Evolutionary conservation across 768 basidiomycete genomes (phyloP).

Genomic region (Chiua virens): DNA sequence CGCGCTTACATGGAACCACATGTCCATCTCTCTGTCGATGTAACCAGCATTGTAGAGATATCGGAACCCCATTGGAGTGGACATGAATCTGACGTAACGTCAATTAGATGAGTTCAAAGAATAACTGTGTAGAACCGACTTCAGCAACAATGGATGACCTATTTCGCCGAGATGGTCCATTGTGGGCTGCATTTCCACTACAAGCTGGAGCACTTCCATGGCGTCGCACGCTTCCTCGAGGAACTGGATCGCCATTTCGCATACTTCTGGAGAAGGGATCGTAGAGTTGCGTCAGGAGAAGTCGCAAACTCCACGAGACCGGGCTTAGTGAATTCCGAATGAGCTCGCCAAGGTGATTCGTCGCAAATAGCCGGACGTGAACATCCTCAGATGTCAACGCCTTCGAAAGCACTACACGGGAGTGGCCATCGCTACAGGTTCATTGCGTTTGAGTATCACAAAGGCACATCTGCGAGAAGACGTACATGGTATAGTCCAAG

Average conservation of each 20-base stretch:
- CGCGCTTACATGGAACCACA: conserved; percentile 85
- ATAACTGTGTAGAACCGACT: conserved; percentile 48
- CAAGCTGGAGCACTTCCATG: conserved; percentile 78
- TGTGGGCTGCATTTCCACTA: conserved; percentile 93
- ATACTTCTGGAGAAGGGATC: conserved; percentile 89
- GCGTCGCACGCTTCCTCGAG: conserved; percentile 89
- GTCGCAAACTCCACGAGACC: conserved; percentile 84
- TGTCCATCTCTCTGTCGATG: conserved; percentile 92
- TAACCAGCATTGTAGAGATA: conserved; percentile 91
- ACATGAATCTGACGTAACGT: conserved; percentile 72
- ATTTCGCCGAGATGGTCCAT: conserved; percentile 95
- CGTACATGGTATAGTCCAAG: conserved; percentile 87
- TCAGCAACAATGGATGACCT: conserved; percentile 82
- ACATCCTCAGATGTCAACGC: conserved; percentile 92
- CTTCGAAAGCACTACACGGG: conserved; percentile 90
- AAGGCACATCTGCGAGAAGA: conserved; percentile 6
- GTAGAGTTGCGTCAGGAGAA: conserved; percentile 94
- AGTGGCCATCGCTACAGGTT: conserved; percentile 81
- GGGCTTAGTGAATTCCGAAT: conserved; percentile 64
- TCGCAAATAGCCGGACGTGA: conserved; percentile 86
- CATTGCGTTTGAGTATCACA: conserved; percentile 1
- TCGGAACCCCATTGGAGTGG: conserved; percentile 87
- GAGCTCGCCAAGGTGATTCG: conserved; percentile 79
- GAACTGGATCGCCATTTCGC: conserved; percentile 85
- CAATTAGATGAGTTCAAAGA: background rate